phyloP scores from a whole-genome alignment of 2,329 filamentous ascomycete genomes.

The Aspergillus japonicus region DNA sequence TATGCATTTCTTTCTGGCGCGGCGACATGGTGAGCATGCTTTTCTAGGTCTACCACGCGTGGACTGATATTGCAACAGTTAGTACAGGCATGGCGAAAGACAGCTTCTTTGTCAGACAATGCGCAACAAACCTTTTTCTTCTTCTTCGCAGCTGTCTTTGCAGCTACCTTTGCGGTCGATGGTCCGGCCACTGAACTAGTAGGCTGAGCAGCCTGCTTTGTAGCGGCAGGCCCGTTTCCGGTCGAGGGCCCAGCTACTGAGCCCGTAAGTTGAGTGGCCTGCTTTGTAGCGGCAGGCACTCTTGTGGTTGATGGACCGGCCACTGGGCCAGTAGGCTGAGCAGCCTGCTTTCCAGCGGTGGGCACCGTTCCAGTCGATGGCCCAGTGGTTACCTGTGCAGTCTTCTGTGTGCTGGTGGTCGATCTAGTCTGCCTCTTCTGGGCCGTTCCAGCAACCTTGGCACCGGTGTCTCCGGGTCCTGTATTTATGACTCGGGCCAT shows the following conservation, averaged over 20 bases:
- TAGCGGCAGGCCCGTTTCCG: not conserved
- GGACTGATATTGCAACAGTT: not conserved
- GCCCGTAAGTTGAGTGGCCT: not conserved
- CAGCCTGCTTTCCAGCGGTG: not conserved
- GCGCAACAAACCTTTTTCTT: not conserved
- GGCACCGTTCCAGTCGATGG: too few species aligned
- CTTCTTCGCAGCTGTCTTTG: too few species aligned
- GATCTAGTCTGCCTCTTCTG: not conserved
- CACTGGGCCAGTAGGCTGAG: too few species aligned
- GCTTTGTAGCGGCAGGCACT: not conserved
- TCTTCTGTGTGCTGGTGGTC: too few species aligned
- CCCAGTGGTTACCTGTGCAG: too few species aligned
- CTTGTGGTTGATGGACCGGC: not conserved
- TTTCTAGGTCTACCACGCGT: not conserved
- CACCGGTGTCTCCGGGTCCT: not conserved
- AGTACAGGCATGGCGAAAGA: not conserved
- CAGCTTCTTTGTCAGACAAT: not conserved
- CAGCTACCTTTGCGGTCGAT: not conserved
- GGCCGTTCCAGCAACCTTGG: not conserved
- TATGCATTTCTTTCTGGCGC: not conserved
- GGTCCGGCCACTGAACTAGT: not conserved
- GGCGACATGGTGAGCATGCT: not conserved
- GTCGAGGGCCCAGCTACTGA: not conserved
- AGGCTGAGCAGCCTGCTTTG: not conserved
- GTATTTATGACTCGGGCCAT: not conserved